phyloP scores from a whole-genome alignment of 1,139 yeast species.

The Blastobotrys capitulatus region DNA sequence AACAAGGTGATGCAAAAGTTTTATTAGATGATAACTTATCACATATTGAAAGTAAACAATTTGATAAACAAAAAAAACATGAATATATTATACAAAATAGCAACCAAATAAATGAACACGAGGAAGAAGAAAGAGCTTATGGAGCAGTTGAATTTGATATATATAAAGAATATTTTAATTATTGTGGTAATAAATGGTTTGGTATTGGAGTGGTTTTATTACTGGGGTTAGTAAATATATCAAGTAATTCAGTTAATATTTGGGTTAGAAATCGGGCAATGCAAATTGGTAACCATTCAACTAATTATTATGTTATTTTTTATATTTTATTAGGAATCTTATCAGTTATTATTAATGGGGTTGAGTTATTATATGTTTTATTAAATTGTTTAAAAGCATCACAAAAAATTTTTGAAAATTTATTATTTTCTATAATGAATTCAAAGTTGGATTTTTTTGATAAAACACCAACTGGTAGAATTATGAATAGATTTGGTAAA shows the following conservation, averaged over 20 bases:
- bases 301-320: conserved; percentile 51
- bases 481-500: conserved; percentile 93
- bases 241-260: conserved; percentile 54
- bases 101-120: too few relatives aligned
- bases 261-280: conserved; percentile 81
- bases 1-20: too few relatives aligned
- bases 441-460: conserved; percentile 89
- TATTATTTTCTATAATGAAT: conserved; percentile 55
- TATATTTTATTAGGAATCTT: conserved; percentile 51
- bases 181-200: conserved; percentile 29
- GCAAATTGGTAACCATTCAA: conserved; percentile 51
- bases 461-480: conserved; percentile 91
- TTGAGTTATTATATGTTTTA: conserved; percentile 47
- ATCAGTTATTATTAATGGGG: conserved; percentile 35
- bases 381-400: conserved; percentile 65
- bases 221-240: conserved; percentile 31
- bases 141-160: conserved; percentile 75
- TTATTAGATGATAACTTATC: too few relatives aligned
- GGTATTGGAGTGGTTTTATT: conserved; percentile 32
- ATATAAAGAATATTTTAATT: conserved; percentile 57
- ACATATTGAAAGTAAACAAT: neutral
- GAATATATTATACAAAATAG: too few relatives aligned
- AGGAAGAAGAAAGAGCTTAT: conserved; percentile 76
- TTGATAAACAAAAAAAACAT: neutral
- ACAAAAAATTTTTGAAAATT: conserved; percentile 59